phyloP scores from a whole-genome alignment of 2,329 filamentous ascomycete species.

The Fusarium xyrophilum region DNA sequence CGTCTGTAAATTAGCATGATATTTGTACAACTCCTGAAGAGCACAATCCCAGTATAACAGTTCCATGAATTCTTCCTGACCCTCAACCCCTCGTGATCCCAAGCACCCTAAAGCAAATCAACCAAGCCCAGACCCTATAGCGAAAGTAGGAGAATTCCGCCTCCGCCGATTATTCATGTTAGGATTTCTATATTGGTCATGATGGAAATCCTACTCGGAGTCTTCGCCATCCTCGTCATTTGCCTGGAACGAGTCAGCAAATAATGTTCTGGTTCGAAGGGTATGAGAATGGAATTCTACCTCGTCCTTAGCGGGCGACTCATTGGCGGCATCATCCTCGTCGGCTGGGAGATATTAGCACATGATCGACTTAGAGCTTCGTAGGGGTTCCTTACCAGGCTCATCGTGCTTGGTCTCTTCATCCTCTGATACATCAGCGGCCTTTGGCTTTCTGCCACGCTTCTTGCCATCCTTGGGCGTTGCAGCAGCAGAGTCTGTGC shows the following conservation, averaged over 20 bases:
- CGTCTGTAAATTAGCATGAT: constrained; percentile 17
- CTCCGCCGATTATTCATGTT: not conserved
- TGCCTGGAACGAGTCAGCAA: constrained; percentile 41
- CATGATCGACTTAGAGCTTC: not conserved
- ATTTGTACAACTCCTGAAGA: constrained; percentile 25
- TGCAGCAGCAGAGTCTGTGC: constrained; percentile 17
- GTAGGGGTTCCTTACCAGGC: not conserved
- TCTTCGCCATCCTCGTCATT: constrained; percentile 34
- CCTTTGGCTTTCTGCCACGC: constrained; percentile 43
- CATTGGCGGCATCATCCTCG: constrained; percentile 20
- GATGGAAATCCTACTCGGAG: constrained; percentile 15
- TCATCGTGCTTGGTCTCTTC: constrained; percentile 1
- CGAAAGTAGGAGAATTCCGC: not conserved
- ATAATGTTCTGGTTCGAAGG: constrained; percentile 33
- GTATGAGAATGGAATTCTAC: constrained; percentile 38
- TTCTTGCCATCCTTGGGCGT: constrained; percentile 35
- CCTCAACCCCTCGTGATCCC: not conserved
- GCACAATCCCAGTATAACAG: constrained; percentile 3
- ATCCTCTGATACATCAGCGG: constrained; percentile 26
- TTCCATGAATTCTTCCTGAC: constrained; percentile 4
- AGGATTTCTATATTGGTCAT: not conserved
- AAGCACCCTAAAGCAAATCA: constrained; percentile 3
- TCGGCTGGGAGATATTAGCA: constrained; percentile 19
- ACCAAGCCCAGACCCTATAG: constrained; percentile 2
- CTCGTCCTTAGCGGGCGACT: constrained; percentile 37